These are phyloP conservation scores for Exophiala aquamarina DNA, from an alignment of 2,329 filamentous ascomycete genomes.

Conservation along the genomic window DNA sequence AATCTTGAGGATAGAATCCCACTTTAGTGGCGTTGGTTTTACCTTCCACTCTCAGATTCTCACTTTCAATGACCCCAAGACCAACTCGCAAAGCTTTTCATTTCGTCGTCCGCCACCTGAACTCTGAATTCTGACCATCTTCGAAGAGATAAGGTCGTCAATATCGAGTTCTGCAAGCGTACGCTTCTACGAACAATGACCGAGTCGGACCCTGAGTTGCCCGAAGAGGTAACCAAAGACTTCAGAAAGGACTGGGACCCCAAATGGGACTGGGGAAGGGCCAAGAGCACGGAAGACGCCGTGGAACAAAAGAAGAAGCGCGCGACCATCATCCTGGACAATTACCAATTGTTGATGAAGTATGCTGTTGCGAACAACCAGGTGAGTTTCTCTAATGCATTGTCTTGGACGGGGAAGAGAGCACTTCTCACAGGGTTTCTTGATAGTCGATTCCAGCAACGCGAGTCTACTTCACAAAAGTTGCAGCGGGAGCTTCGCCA, in stretches of 20 bases:
- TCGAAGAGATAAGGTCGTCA: too few species aligned
- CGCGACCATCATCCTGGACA: constrained; percentile 38
- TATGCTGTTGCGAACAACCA: constrained; percentile 34
- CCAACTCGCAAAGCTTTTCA: too few species aligned
- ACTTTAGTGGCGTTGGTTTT: too few species aligned
- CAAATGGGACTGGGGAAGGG: constrained; percentile 7
- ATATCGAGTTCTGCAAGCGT: too few species aligned
- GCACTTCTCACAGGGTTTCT: neutral
- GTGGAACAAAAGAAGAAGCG: constrained; percentile 37
- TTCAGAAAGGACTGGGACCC: constrained; percentile 14
- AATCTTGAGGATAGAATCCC: too few species aligned
- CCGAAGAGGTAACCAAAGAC: constrained; percentile 5
- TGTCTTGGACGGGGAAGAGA: neutral
- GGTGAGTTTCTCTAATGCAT: constrained; percentile 28
- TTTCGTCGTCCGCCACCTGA: too few species aligned
- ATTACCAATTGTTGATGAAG: constrained; percentile 32
- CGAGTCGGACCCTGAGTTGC: too few species aligned
- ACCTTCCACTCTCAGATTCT: too few species aligned
- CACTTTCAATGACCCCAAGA: too few species aligned
- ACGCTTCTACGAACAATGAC: too few species aligned
- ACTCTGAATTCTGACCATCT: too few species aligned
- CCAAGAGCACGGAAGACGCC: constrained; percentile 24
- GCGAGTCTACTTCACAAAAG: constrained; percentile 26
- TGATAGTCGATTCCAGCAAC: constrained; percentile 24
- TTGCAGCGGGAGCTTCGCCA: constrained; percentile 19